phyloP scores from a whole-genome alignment of 768 basidiomycete species.

The Chiua virens region DNA sequence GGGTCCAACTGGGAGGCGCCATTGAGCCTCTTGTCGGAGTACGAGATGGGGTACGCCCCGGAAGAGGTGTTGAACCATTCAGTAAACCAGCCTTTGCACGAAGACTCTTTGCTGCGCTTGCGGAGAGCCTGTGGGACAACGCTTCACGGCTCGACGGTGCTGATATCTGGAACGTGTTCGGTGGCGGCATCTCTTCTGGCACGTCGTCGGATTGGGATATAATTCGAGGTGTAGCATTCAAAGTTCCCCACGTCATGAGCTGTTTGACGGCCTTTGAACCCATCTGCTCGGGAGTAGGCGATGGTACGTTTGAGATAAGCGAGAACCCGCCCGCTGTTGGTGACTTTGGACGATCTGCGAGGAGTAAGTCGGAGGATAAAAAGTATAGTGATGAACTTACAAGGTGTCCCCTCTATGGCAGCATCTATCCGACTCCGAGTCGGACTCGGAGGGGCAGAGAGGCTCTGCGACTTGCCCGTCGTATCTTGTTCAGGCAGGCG shows the following conservation, averaged over 20 bases:
- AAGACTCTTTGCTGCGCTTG: conserved; percentile 77
- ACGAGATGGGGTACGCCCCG: conserved; percentile 34
- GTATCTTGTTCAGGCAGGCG: conserved; percentile 75
- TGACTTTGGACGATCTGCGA: conserved; percentile 61
- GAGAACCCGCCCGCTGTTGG: conserved; percentile 59
- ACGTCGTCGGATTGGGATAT: conserved; percentile 64
- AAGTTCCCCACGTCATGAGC: conserved; percentile 96
- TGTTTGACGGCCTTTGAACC: conserved; percentile 84
- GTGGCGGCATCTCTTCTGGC: conserved; percentile 39
- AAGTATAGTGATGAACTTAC: conserved; percentile 45
- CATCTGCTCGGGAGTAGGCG: conserved; percentile 80
- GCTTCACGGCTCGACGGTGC: conserved; percentile 78
- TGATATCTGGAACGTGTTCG: conserved; percentile 73
- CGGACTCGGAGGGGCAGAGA: conserved; percentile 79
- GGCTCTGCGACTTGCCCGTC: conserved; percentile 37
- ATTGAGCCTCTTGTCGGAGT: conserved; percentile 49
- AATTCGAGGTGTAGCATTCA: conserved; percentile 88
- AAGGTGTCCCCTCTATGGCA: conserved; percentile 90
- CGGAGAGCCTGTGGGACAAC: conserved; percentile 79
- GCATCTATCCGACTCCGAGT: conserved; percentile 88
- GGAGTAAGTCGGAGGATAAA: conserved; percentile 7
- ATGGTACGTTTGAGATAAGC: conserved; percentile 83
- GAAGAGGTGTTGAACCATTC: conserved; percentile 35
- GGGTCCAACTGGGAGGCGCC: conserved; percentile 81
- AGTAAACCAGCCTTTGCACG: conserved; percentile 72